phyloP scores from a whole-genome alignment of 345 rosid genomes.

The Brassica incana region DNA sequence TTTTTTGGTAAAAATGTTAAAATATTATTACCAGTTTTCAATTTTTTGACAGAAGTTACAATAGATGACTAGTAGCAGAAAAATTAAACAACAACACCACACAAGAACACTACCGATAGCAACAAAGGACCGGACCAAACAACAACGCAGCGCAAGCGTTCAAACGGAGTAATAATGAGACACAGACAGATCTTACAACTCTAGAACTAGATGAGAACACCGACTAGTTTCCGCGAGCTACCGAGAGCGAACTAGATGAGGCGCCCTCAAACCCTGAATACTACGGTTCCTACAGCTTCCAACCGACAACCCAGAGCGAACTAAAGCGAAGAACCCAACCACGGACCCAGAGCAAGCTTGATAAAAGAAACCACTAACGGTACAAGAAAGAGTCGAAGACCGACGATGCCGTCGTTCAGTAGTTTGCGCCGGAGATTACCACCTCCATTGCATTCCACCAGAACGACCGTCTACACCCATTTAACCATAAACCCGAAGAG shows the following conservation, averaged over 20 bases:
- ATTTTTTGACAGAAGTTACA: background rate
- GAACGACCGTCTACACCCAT: too few relatives aligned
- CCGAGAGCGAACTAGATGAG: too few relatives aligned
- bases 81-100: background rate
- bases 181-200: background rate
- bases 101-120: background rate
- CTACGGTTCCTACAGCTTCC: background rate
- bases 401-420: too few relatives aligned
- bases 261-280: background rate
- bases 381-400: too few relatives aligned
- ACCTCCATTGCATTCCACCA: too few relatives aligned
- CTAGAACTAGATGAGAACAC: background rate
- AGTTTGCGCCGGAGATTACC: too few relatives aligned
- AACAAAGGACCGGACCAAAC: background rate
- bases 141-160: background rate
- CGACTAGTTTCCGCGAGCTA: background rate
- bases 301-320: too few relatives aligned
- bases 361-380: too few relatives aligned
- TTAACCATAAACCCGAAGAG: too few relatives aligned
- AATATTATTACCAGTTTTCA: background rate
- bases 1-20: too few relatives aligned
- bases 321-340: background rate
- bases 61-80: background rate
- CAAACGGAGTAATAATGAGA: background rate
- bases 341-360: background rate